These are phyloP conservation scores for Rhizoclosmatium sp. DNA, from an alignment of 192 early-diverging fungal genomes.

Conservation along the genomic window DNA sequence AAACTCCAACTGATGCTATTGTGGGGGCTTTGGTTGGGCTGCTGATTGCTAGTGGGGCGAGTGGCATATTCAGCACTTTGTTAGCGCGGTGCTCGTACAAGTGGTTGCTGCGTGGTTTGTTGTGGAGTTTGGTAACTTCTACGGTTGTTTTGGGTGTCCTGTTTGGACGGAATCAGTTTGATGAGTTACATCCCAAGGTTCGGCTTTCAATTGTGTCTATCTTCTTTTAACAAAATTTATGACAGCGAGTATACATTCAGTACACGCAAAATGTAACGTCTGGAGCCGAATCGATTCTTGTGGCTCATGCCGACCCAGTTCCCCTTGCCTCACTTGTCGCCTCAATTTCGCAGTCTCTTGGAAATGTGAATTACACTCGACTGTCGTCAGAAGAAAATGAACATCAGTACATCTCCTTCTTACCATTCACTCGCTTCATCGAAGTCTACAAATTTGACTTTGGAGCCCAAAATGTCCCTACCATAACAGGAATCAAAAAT, in stretches of 20 bases:
- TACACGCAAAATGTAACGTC: conserved; percentile 70
- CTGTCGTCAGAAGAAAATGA: conserved; percentile 44
- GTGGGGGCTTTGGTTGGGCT: conserved; percentile 65
- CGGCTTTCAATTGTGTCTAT: conserved; percentile 5
- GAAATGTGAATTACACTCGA: conserved; percentile 35
- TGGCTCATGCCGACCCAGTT: conserved; percentile 69
- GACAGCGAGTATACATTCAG: conserved; percentile 59
- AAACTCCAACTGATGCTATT: conserved; percentile 71
- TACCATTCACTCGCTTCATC: conserved; percentile 70
- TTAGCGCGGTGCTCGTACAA: conserved; percentile 34
- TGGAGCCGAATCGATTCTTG: conserved; percentile 57
- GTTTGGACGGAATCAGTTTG: conserved; percentile 56
- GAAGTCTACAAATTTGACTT: conserved; percentile 60
- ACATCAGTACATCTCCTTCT: conserved; percentile 65
- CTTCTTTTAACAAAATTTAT: background rate
- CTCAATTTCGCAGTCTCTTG: conserved; percentile 50
- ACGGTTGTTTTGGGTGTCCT: conserved; percentile 35
- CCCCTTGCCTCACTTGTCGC: conserved; percentile 53
- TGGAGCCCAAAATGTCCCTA: conserved; percentile 48
- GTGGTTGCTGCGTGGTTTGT: conserved; percentile 15
- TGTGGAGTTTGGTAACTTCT: conserved; percentile 8
- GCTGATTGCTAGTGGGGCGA: conserved; percentile 47
- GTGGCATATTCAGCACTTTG: background rate
- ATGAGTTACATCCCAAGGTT: conserved; percentile 71
- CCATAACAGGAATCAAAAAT: conserved; percentile 40